Base-by-base conservation (phyloP, 768 basidiomycete species). In the Tulasnella sp. region DNA sequence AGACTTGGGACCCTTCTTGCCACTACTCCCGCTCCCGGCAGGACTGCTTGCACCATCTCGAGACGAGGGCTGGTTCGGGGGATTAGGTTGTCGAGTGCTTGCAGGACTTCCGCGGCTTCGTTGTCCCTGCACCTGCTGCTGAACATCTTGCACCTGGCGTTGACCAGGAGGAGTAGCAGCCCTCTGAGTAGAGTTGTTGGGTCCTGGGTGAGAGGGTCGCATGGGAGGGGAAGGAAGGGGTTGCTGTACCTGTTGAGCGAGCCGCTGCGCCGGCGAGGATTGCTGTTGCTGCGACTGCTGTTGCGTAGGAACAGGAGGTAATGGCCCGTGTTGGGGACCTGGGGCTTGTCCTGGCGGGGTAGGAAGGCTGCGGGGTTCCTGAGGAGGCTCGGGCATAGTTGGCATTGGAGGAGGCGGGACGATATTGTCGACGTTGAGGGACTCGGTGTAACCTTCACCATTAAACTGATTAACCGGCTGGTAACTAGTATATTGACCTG, bases 401-500 rank as follows among this genome's bases (percentile, higher is more conserved):
- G 52, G 29, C 52, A 59, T 59, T 5, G 52, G 52, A 59, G 52
- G 52, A 7, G 52, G 52, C 7, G 52, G 52, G 0, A 59, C 52
- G 5, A 32, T 29, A 59, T 59, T 59, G 22, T 59, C 52, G 26
- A 59, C 52, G 14, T 59, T 59, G 52, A 59, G 52, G 8, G 52
- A 59, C 32, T 59, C 52, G 3, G 52, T 59, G 22, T 59, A 59
- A 22, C 32, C 29, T 26, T 70, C 69, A n/a, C 41, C 69, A 47
- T 11, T 9, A 5, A 26, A 11, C 17, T 12, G 52, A 29, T 32
- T 32, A 22, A 22, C 52, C 32, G 5, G 44, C 35, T 70, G 69
- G 35, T 70, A 70, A n/a, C 35, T 32, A 35, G 35, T 37, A n/a
- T 70, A 74, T 62, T 73, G 63, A 36, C 78, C 79, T 71, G 81